Conservation (phyloP, 345 rosid species). For the Geranium brycei region DNA sequence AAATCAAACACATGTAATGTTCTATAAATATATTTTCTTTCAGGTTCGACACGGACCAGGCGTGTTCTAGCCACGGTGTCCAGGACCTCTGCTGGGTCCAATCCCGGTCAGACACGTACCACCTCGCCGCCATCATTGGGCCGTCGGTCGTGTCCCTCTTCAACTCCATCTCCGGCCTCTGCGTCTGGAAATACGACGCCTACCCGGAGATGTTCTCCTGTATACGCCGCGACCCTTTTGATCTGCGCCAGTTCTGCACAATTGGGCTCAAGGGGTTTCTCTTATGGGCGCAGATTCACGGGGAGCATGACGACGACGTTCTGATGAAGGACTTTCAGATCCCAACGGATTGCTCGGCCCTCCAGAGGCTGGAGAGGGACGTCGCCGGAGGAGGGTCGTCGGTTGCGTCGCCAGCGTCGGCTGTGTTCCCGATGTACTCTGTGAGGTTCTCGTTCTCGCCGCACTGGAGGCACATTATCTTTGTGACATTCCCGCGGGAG, state of each 20-base stretch:
- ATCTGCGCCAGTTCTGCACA: conserved; percentile 70
- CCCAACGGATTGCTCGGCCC: conserved; percentile 47
- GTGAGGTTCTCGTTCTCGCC: conserved; percentile 72
- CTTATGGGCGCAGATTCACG: conserved; percentile 57
- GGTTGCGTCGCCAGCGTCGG: conserved; percentile 48
- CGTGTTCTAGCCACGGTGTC: conserved; percentile 47
- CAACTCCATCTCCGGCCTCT: conserved; percentile 24
- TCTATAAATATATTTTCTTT: too few relatives aligned
- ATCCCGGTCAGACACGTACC: conserved; percentile 35
- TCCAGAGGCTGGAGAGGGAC: conserved; percentile 54
- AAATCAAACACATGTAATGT: too few relatives aligned
- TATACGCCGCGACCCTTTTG: conserved; percentile 77
- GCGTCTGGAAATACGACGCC: conserved; percentile 75
- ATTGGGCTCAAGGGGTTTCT: conserved; percentile 67
- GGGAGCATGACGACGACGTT: conserved; percentile 57
- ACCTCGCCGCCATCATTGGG: conserved; percentile 63
- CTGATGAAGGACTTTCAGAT: conserved; percentile 50
- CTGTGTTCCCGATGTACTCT: conserved; percentile 47
- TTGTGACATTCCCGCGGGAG: conserved; percentile 78
- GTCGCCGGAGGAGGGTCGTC: conserved; percentile 14
- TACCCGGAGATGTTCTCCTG: conserved; percentile 69
- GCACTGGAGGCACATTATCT: conserved; percentile 64
- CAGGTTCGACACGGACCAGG: conserved; percentile 19
- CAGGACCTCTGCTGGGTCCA: conserved; percentile 86
- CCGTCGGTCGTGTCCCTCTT: conserved; percentile 57